A percentile compares a stretch with the other conserved stretches of the same genome.
phyloP scores from a whole-genome alignment of 1,284 basidiomycete genomes.

The Cryptococcus jaspeensis region DNA sequence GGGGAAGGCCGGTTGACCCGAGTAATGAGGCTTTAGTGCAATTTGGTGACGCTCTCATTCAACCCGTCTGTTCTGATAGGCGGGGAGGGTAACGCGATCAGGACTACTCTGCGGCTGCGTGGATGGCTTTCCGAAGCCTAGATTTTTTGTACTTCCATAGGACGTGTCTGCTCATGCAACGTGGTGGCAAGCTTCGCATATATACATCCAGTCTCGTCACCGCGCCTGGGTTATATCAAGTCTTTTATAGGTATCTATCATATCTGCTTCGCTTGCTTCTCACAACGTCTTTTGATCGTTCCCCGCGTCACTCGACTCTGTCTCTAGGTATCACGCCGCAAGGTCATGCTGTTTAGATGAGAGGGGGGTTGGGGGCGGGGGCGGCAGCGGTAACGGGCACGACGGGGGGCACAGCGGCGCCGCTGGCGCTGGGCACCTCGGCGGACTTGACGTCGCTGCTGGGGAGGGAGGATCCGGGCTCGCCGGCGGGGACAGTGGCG shows the following conservation, averaged over 20 bases:
- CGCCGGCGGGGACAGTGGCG: slow-evolving; percentile 17
- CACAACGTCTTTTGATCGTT: background rate
- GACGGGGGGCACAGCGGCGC: slow-evolving; percentile 5
- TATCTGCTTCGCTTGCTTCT: background rate
- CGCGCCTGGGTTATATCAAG: background rate
- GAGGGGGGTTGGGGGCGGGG: slow-evolving; percentile 4
- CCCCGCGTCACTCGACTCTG: background rate
- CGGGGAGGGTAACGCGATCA: slow-evolving; percentile 53
- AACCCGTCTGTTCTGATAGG: slow-evolving; percentile 5
- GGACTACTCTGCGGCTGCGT: slow-evolving; percentile 54
- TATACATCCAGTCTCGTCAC: background rate
- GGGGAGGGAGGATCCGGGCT: slow-evolving; percentile 15
- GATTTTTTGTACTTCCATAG: slow-evolving; percentile 34
- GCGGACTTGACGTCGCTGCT: slow-evolving; percentile 13
- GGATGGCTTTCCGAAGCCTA: slow-evolving; percentile 46
- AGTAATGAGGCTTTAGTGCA: slow-evolving; percentile 52
- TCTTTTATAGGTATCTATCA: slow-evolving; percentile 2
- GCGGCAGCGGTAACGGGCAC: slow-evolving; percentile 1
- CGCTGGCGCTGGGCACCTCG: slow-evolving; percentile 15
- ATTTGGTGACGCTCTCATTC: slow-evolving; percentile 51
- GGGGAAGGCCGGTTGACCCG: slow-evolving; percentile 14
- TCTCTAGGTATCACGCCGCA: background rate
- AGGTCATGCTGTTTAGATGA: background rate
- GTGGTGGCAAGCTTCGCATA: background rate
- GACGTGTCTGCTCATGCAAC: slow-evolving; percentile 1